These are phyloP conservation scores for Alisma plantagoaquatica DNA, from an alignment of 106 monocot species.

Conservation along the genomic window DNA sequence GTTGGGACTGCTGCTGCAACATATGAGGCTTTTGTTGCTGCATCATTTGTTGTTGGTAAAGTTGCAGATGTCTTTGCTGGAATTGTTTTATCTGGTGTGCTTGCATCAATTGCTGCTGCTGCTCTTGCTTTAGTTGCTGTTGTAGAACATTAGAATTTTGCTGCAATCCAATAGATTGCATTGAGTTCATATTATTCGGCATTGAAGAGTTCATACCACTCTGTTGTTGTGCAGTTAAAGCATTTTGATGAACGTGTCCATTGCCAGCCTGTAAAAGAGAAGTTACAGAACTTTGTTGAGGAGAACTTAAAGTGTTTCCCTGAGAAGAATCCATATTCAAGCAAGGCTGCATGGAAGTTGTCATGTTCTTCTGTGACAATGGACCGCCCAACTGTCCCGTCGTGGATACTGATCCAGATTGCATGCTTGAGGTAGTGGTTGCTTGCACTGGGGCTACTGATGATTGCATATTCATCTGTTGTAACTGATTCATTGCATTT, in stretches of 20 bases:
- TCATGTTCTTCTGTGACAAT: slow-evolving; percentile 28
- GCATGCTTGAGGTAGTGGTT: slow-evolving; percentile 21
- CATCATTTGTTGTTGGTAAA: slow-evolving; percentile 17
- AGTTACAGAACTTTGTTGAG: slow-evolving; percentile 37
- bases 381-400: slow-evolving; percentile 25
- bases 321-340: slow-evolving; percentile 36
- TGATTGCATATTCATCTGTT: slow-evolving; percentile 40
- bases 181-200: slow-evolving; percentile 24
- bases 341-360: slow-evolving; percentile 25
- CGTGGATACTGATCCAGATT: slow-evolving; percentile 38
- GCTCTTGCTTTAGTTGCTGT: slow-evolving; percentile 50
- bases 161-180: slow-evolving; percentile 42
- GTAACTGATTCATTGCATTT: slow-evolving; percentile 41
- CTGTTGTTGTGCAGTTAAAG: slow-evolving; percentile 34
- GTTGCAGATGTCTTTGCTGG: no score
- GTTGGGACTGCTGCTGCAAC: slow-evolving; percentile 9
- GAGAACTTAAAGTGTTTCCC: slow-evolving; percentile 33
- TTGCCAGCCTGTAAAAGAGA: slow-evolving; percentile 41
- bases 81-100: slow-evolving; percentile 1
- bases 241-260: slow-evolving; percentile 37
- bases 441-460: slow-evolving; percentile 34
- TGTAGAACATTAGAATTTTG: slow-evolving; percentile 33
- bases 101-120: slow-evolving; percentile 26
- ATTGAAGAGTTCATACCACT: slow-evolving; percentile 27
- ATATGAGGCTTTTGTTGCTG: slow-evolving; percentile 38